These are phyloP conservation scores for Lactifluus hygrophoroides DNA, from an alignment of 768 basidiomycete species.

Conservation along the genomic window DNA sequence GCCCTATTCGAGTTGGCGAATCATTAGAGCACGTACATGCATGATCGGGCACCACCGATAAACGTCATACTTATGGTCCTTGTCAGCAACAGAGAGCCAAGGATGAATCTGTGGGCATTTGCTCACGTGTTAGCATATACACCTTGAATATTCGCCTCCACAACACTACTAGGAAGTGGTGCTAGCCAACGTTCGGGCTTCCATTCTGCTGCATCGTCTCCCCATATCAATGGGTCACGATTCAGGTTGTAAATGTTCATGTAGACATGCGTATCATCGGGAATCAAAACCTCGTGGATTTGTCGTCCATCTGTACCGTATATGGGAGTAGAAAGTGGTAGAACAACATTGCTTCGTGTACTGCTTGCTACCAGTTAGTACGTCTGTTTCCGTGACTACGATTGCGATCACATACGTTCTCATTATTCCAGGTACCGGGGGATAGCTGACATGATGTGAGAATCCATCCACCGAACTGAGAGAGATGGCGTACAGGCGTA, in stretches of 20 bases:
- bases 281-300: slow-evolving; percentile 13
- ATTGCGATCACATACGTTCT: background rate
- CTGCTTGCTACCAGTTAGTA: background rate
- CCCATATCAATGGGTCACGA: slow-evolving; percentile 28
- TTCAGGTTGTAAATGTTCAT: too few relatives aligned
- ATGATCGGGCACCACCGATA: background rate
- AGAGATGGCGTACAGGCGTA: too few relatives aligned
- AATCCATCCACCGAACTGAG: too few relatives aligned
- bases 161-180: slow-evolving; percentile 21
- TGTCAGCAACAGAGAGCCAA: background rate
- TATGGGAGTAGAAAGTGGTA: background rate
- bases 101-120: background rate
- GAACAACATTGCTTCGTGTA: background rate
- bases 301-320: background rate
- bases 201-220: slow-evolving; percentile 34
- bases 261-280: too few relatives aligned
- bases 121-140: slow-evolving; percentile 27
- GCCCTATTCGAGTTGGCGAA: too few relatives aligned
- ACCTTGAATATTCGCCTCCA: slow-evolving; percentile 20
- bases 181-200: slow-evolving; percentile 37
- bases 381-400: background rate
- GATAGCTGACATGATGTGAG: too few relatives aligned
- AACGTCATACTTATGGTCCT: background rate
- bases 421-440: too few relatives aligned
- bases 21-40: background rate